Conservation (phyloP, 257 asterid species). For the Nicotiana noctiflora region DNA sequence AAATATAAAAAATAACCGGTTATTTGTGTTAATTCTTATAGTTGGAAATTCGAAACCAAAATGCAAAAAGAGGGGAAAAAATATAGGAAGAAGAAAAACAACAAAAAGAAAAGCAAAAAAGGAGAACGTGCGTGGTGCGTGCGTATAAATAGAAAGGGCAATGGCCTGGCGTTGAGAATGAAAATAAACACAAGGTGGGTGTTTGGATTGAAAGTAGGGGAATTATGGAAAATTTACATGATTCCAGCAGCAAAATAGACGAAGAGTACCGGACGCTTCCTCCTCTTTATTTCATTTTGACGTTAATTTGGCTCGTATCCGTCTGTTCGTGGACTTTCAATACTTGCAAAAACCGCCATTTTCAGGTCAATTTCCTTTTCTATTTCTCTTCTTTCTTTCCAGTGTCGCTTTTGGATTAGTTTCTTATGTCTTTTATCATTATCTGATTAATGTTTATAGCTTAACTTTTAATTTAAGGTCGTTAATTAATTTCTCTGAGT, state of each 20-base stretch:
- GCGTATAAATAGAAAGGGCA: neutral
- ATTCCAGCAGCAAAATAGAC: constrained; percentile 22
- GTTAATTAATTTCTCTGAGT: neutral
- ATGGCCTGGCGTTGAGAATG: neutral
- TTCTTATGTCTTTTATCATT: neutral
- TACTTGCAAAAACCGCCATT: constrained; percentile 59
- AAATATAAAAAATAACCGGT: too few relatives aligned
- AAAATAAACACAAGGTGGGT: neutral
- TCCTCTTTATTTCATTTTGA: constrained; percentile 46
- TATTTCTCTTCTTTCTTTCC: neutral
- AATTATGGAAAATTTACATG: neutral
- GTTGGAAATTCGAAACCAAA: too few relatives aligned
- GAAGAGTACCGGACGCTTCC: constrained; percentile 54
- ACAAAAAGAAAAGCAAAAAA: neutral
- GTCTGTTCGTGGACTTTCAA: constrained; percentile 69
- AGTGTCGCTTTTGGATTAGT: neutral
- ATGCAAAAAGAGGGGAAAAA: neutral
- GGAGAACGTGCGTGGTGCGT: neutral
- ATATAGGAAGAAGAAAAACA: neutral
- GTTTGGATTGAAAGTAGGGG: neutral
- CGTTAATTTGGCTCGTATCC: constrained; percentile 52
- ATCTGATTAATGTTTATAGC: neutral
- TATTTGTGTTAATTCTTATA: too few relatives aligned
- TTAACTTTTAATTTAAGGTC: neutral
- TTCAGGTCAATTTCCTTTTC: constrained; percentile 45